Conservation (phyloP, 1,139 yeast genomes). For the Blastobotrys serpentis region DNA sequence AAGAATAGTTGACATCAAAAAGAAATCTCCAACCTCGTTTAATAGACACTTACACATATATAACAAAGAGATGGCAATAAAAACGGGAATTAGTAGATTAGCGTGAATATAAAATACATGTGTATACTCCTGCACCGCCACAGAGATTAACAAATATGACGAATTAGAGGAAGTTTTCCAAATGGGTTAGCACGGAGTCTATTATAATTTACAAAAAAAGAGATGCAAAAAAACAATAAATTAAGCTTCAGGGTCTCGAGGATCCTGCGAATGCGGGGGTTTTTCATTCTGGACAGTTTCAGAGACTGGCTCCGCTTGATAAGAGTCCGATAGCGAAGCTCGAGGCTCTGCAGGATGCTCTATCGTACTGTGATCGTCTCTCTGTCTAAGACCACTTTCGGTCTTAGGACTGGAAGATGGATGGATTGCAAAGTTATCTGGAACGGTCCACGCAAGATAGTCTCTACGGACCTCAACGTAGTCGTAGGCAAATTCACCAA, state of each 20-base stretch:
- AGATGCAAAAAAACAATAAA: conserved; percentile 1
- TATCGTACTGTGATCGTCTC: not conserved
- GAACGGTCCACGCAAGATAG: conserved; percentile 45
- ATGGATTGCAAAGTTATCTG: conserved; percentile 5
- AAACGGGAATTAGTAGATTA: not conserved
- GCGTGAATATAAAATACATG: not conserved
- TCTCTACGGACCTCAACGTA: conserved; percentile 96
- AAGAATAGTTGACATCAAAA: too few species aligned
- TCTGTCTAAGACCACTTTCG: not conserved
- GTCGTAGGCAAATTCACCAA: conserved; percentile 97
- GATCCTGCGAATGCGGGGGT: not conserved
- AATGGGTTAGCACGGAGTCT: not conserved
- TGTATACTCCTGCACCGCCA: not conserved
- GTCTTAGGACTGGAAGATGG: conserved; percentile 7
- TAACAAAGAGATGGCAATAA: not conserved
- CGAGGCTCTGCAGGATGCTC: conserved; percentile 5
- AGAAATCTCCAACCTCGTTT: too few species aligned
- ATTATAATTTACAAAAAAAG: not conserved
- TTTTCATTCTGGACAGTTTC: not conserved
- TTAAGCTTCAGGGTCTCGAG: not conserved
- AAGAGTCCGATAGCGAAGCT: not conserved
- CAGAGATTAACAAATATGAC: not conserved
- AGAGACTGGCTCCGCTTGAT: not conserved
- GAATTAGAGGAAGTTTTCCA: not conserved
- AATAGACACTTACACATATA: too few species aligned